A percentile compares a stretch with the other conserved stretches of the same genome.
Evolutionary conservation across 2,329 filamentous ascomycete genomes (phyloP).

Genomic region (Alternaria sp.): DNA sequence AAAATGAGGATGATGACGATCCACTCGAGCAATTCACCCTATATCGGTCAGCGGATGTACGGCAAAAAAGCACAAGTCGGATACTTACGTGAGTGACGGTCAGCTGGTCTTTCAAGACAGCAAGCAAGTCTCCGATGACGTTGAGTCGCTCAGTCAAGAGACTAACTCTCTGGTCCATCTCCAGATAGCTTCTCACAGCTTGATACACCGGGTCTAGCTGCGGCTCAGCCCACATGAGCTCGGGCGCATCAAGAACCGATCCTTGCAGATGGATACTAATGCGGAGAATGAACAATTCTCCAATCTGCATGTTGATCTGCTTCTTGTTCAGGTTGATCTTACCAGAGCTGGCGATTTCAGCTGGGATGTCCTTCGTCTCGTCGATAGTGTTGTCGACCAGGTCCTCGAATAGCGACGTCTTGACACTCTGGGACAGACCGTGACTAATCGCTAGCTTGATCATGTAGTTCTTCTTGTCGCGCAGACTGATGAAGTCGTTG

Average conservation of each 20-base stretch:
- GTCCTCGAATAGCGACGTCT: constrained; percentile 97
- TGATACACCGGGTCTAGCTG: constrained; percentile 96
- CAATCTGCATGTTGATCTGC: constrained; percentile 99
- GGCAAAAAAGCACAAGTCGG: no score
- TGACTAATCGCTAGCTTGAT: constrained; percentile 96
- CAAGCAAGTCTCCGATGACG: constrained; percentile 91
- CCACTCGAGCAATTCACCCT: constrained; percentile 60
- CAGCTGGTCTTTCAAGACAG: constrained; percentile 93
- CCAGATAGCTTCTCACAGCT: constrained; percentile 91
- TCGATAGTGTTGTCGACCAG: constrained; percentile 93
- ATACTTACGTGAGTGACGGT: constrained; percentile 71
- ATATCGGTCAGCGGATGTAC: constrained; percentile 9
- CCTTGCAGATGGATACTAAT: constrained; percentile 99
- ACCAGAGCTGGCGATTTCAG: constrained; percentile 89
- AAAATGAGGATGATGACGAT: constrained; percentile 92
- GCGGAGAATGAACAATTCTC: constrained; percentile 94
- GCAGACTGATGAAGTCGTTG: constrained; percentile 96
- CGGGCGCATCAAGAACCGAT: constrained; percentile 92
- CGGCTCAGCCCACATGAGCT: constrained; percentile 98
- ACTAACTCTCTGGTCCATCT: constrained; percentile 95
- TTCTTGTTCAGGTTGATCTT: constrained; percentile 86
- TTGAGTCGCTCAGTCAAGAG: constrained; percentile 88
- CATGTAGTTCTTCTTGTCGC: constrained; percentile 97
- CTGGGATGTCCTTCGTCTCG: constrained; percentile 88
- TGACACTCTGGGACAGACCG: constrained; percentile 93